Evolutionary conservation across 2,329 filamentous ascomycete genomes (phyloP), one percentile per base, ranked within the genome.

Genomic region (Trichoderma citrinoviride): DNA sequence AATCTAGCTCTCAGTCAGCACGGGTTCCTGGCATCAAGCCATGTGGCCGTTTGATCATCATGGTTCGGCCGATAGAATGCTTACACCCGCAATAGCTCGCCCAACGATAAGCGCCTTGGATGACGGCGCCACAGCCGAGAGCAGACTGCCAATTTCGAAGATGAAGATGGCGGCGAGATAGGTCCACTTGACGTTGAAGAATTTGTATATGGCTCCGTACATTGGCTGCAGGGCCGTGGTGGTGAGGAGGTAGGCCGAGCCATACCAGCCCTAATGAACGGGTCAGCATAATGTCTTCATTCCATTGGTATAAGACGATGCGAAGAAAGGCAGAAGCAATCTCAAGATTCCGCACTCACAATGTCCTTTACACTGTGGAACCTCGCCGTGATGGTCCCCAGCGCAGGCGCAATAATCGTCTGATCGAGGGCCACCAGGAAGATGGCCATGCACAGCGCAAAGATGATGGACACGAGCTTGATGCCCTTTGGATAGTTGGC

Each of bases 381-480:
- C 54, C 81, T 73, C 1, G 73, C 73, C 0, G 81, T 83, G 68
- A 85, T 85, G 70, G 82, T 80, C 21, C 81, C 81, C 19, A 84
- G 77, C 1, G 82, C 82, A 15, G 82, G 82, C 6, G 81, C 81
- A 66, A 83, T 81, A 66, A 83, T 83, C 53, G 81, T 83, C 73
- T 82, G 80, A 67, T 83, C 81, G 12, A 83, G 76, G 3, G 81
- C 81, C 50, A 83, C 80, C 44, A 83, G 77, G 71, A 83, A 83
- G 65, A 83, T 75, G 64, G 79, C 73, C 15, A 83, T 71, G 65
- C 79, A 80, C 62, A 83, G 77, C 3, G 80, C 79, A 5, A 68
- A 53, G 65, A 83, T 77, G 60, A 83, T 79, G 49, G 82, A 72
- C 19, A 73, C 27, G 5, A 81, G 75, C 68, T 76, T 79, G 23